Conservation (phyloP, 441 rosid species). For the Populus tomentosa region DNA sequence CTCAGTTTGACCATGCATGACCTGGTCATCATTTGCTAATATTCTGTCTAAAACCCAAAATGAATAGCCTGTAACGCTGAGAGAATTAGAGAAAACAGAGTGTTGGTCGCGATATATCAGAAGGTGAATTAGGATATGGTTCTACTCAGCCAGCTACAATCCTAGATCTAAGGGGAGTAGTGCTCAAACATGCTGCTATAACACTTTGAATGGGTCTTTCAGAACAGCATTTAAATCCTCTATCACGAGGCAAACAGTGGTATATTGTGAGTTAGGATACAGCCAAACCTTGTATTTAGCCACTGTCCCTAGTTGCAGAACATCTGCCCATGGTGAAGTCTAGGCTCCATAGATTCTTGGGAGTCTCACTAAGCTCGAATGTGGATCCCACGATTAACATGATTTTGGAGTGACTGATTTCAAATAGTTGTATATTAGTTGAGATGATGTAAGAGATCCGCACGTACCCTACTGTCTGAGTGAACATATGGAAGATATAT, state of each 20-base stretch:
- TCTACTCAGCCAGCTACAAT: not conserved
- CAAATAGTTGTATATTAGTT: not conserved
- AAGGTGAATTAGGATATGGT: not conserved
- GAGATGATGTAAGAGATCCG: not conserved
- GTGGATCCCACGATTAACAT: not conserved
- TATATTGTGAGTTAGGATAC: not conserved
- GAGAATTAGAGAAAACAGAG: not conserved
- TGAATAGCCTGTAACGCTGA: not conserved
- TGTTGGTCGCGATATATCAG: not conserved
- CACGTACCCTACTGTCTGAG: not conserved
- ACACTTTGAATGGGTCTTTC: not conserved
- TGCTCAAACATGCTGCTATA: not conserved
- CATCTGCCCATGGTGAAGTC: not conserved
- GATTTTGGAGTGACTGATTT: not conserved
- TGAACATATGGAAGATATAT: not conserved
- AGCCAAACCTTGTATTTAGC: not conserved
- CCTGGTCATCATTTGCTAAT: not conserved
- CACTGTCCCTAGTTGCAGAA: not conserved
- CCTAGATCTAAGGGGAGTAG: not conserved
- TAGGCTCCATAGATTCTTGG: not conserved
- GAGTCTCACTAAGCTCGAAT: not conserved
- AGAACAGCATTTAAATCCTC: not conserved
- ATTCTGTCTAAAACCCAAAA: not conserved
- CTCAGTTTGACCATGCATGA: not conserved
- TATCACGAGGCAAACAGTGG: not conserved